Percentiles rank a stretch among this genome's conserved stretches.
phyloP scores from a whole-genome alignment of 768 basidiomycete genomes.

The Tulasnella sp. region DNA sequence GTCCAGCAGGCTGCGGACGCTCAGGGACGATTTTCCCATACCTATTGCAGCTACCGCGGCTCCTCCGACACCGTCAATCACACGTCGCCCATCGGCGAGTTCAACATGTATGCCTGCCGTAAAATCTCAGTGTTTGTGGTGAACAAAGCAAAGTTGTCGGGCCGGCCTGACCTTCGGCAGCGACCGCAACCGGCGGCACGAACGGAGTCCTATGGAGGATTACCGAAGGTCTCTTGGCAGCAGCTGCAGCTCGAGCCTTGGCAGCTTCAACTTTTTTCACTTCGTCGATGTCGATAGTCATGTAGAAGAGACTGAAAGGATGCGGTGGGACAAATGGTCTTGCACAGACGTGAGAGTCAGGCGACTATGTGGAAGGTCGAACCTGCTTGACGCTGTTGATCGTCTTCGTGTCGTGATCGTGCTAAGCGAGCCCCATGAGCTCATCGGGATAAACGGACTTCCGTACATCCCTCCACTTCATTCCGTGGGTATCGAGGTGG shows the following conservation, averaged over 20 bases:
- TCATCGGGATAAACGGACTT: neutral
- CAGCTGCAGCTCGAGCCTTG: neutral
- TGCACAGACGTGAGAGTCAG: neutral
- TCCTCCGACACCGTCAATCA: constrained; percentile 80
- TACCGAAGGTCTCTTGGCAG: constrained; percentile 28
- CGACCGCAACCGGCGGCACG: constrained; percentile 63
- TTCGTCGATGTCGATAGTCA: neutral
- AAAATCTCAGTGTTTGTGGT: neutral
- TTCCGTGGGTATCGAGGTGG: neutral
- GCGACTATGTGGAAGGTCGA: neutral
- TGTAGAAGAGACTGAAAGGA: neutral
- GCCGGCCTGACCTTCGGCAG: constrained; percentile 36
- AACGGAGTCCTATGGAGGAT: constrained; percentile 71
- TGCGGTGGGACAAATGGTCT: neutral
- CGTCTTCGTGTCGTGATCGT: neutral
- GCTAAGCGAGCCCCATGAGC: neutral
- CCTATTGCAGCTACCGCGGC: constrained; percentile 81
- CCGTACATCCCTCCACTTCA: neutral
- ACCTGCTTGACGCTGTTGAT: neutral
- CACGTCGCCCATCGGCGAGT: constrained; percentile 60
- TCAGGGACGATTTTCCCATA: constrained; percentile 44
- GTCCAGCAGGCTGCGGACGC: constrained; percentile 16
- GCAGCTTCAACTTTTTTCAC: neutral
- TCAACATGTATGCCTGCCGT: constrained; percentile 62
- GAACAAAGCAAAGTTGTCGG: neutral